Base-by-base conservation (phyloP, 1,284 basidiomycete genomes). In the Anthracocystis panici-leucophaei region DNA sequence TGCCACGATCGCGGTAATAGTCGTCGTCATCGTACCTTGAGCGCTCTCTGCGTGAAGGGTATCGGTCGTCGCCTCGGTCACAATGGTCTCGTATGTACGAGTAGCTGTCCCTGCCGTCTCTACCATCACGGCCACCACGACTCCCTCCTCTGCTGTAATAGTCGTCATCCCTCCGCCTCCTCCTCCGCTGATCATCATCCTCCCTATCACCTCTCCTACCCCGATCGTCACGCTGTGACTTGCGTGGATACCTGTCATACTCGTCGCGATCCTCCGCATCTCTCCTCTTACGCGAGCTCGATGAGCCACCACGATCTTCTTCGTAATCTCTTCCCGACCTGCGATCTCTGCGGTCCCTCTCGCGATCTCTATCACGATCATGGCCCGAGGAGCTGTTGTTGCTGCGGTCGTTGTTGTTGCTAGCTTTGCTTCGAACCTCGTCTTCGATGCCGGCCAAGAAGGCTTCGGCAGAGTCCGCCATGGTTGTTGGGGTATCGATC, bases 1-100 rank as follows among this genome's bases (percentile, higher is more conserved):
- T 77, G 51, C 86, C 86, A 35, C 87, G 86, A 6, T 87, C 86
- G 31, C 75, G 61, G 52, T 79, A 69, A 33, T 65, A 56, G 25
- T 77, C 75, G 27, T 70, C 64, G 44, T 75, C 64, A 18, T 71
- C 75, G 49, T 73, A 67, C 25, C 76, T 55, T 12, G 64, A 60
- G 2, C 69, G 62, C 40, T 71, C 62, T 46, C 67, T 54, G 23
- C 73, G 63, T 25, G 53, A 54, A n/a, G 59, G 27, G 54, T 76
- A 70, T 48, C 64, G 54, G 45, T 71, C 62, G 16, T 69, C 76
- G 20, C 55, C 55, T 18, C 68, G 62, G 23, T 73, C 66, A 11
- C 70, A 60, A 12, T 60, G 57, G 18, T 66, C 51, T 10, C 60
- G 29, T 18, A 62, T 41, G 29, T 58, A 57, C 10, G 62, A 57